A percentile compares a stretch with the other conserved stretches of the same genome.
Conservation (phyloP, 495 filamentous ascomycete species). For the Hypoxylon fragiforme region DNA sequence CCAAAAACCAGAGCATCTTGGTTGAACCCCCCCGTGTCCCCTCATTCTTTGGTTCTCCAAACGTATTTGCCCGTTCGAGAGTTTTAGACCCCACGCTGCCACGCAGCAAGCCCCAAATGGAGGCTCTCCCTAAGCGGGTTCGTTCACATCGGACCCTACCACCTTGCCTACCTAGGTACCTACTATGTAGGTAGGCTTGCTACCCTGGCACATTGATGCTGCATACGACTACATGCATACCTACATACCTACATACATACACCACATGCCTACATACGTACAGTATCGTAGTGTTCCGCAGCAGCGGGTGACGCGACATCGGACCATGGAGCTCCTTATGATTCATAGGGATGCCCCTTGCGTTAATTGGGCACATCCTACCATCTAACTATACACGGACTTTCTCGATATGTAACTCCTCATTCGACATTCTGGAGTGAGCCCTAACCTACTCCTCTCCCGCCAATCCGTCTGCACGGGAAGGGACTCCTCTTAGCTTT, state of each 20-base stretch:
- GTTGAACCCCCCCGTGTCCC: constrained; percentile 18
- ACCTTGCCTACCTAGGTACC: constrained; percentile 17
- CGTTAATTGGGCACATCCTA: constrained; percentile 20
- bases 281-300: constrained; percentile 22
- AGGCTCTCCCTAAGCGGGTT: constrained; percentile 31
- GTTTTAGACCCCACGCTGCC: constrained; percentile 30
- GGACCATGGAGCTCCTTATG: constrained; percentile 24
- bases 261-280: background rate
- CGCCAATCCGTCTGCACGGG: constrained; percentile 28
- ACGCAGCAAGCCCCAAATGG: constrained; percentile 28
- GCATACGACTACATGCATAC: constrained; percentile 2
- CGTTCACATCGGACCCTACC: constrained; percentile 19
- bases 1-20: constrained; percentile 21
- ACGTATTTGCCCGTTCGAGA: constrained; percentile 16
- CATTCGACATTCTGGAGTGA: constrained; percentile 21
- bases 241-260: constrained; percentile 7
- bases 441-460: constrained; percentile 17
- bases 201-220: constrained; percentile 1
- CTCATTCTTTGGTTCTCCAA: constrained; percentile 4
- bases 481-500: constrained; percentile 5
- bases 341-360: constrained; percentile 8
- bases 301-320: constrained; percentile 32
- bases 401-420: constrained; percentile 18
- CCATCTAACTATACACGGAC: constrained; percentile 17
- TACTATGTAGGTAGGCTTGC: too few relatives aligned